Evolutionary conservation across 2,329 filamentous ascomycete species (phyloP), one percentile per base, ranked within the genome.

Genomic region (Phialophora verrucosa): DNA sequence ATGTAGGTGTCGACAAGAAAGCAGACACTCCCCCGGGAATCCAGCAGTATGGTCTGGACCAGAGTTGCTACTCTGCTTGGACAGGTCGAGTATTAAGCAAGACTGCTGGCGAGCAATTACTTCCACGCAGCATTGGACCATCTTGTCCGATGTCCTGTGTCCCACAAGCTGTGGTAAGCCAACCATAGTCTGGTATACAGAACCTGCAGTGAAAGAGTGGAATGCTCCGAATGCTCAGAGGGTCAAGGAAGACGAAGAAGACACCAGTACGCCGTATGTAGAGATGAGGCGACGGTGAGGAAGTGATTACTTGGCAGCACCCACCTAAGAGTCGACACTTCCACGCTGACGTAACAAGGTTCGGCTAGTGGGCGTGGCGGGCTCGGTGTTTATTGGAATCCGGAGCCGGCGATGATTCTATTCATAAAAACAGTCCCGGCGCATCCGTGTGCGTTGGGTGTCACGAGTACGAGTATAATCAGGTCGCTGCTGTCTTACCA

Each of bases 361-460:
- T 58, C 23, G 38, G 17, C 17, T 44, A 44, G 38, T 53, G 23
- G 27, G 23, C 27, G 6, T 53, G 49, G 49, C 20, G 23, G 49
- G 49, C 27, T 53, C 53, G 53, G 53, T 20, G 25, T 29, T 31
- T 31, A 27, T 31, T 31, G 29, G 12, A 55, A 35, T 31, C 53
- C 53, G 53, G 27, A 31, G n/a, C 27, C 53, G 27, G 25, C 29
- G 23, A 20, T 32, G 53, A 20, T 55, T 29, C 53, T 55, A 55
- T 55, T 55, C 53, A 55, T 55, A 55, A 55, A 55, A 55, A 23
- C 53, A 55, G 29, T 55, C 17, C 53, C 53, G 53, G 29, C 53
- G 53, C 53, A 55, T 55, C 53, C 53, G 53, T 55, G 51, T 55
- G 17, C 29, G 17, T 32, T 55, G 53, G 11, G 23, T 27, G 17